These are phyloP conservation scores for Rhizomucor miehei DNA, from an alignment of 371 early-diverging fungal genomes.

Conservation along the genomic window DNA sequence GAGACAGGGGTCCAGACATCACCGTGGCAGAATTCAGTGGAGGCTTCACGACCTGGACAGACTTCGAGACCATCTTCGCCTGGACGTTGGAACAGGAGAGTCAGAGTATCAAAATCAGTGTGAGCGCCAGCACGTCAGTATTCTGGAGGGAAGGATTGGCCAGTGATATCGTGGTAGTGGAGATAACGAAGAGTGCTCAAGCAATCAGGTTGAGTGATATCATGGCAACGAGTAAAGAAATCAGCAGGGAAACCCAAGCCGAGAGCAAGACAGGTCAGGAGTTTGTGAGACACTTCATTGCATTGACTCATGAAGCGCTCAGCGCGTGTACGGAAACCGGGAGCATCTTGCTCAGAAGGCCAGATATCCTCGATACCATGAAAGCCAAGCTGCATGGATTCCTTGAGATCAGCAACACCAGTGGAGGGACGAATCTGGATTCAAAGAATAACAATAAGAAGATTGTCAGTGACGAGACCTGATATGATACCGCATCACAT, in stretches of 20 bases:
- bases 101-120: conserved; percentile 33
- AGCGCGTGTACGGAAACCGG: conserved; percentile 17
- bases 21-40: conserved; percentile 29
- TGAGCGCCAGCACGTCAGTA: conserved; percentile 41
- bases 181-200: conserved; percentile 29
- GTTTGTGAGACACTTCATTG: conserved; percentile 22
- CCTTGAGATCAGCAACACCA: conserved; percentile 34
- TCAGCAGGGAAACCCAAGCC: conserved; percentile 27
- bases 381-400: conserved; percentile 31
- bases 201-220: conserved; percentile 19
- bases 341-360: conserved; percentile 28
- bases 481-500: too few relatives aligned
- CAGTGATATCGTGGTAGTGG: conserved; percentile 34
- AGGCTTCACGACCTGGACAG: conserved; percentile 30
- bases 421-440: conserved; percentile 32
- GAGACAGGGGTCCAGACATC: conserved; percentile 26
- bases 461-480: too few relatives aligned
- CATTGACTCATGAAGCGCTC: conserved; percentile 31
- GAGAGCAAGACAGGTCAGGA: conserved; percentile 25
- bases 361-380: conserved; percentile 31
- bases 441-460: too few relatives aligned
- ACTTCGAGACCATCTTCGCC: conserved; percentile 30
- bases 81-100: conserved; percentile 26
- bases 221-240: conserved; percentile 31
- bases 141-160: conserved; percentile 25